A percentile compares a stretch with the other conserved stretches of the same genome.
Evolutionary conservation across 495 filamentous ascomycete genomes (phyloP).

Genomic region (Penicillium psychrofluorescens): DNA sequence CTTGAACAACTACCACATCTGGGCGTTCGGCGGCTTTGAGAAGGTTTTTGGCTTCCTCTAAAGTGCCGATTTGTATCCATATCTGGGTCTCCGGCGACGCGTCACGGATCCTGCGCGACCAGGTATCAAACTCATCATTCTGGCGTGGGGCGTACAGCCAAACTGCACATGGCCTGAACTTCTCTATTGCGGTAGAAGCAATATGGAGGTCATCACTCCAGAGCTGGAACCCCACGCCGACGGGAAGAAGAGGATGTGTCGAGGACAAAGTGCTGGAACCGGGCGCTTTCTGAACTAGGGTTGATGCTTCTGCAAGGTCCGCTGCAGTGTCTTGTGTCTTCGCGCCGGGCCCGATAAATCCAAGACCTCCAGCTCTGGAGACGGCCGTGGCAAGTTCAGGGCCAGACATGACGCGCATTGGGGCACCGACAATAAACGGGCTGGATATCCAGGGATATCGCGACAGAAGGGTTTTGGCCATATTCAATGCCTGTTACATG

Average conservation of each 20-base stretch:
- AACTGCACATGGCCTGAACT: constrained; percentile 51
- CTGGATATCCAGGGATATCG: constrained; percentile 56
- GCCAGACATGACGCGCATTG: constrained; percentile 65
- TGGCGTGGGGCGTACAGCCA: constrained; percentile 63
- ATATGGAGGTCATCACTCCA: constrained; percentile 44
- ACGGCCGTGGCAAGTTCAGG: constrained; percentile 51
- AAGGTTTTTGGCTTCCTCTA: constrained; percentile 46
- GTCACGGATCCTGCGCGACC: constrained; percentile 44
- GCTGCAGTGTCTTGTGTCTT: constrained; percentile 24
- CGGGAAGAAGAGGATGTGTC: constrained; percentile 32
- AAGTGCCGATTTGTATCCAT: constrained; percentile 63
- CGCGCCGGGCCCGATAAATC: constrained; percentile 37
- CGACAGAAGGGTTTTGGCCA: constrained; percentile 14
- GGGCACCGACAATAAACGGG: constrained; percentile 61
- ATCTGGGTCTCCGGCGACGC: constrained; percentile 43
- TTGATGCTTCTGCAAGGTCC: constrained; percentile 28
- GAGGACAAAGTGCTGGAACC: constrained; percentile 9
- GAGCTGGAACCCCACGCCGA: constrained; percentile 57
- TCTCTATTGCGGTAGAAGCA: constrained; percentile 33
- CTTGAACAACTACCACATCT: constrained; percentile 68
- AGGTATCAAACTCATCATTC: constrained; percentile 42
- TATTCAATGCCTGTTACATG: not conserved
- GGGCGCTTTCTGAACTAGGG: constrained; percentile 11
- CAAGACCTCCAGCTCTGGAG: constrained; percentile 59
- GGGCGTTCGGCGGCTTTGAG: constrained; percentile 30